phyloP scores from a whole-genome alignment of 1,284 basidiomycete species.

The Cutaneotrichosporon cutaneum region DNA sequence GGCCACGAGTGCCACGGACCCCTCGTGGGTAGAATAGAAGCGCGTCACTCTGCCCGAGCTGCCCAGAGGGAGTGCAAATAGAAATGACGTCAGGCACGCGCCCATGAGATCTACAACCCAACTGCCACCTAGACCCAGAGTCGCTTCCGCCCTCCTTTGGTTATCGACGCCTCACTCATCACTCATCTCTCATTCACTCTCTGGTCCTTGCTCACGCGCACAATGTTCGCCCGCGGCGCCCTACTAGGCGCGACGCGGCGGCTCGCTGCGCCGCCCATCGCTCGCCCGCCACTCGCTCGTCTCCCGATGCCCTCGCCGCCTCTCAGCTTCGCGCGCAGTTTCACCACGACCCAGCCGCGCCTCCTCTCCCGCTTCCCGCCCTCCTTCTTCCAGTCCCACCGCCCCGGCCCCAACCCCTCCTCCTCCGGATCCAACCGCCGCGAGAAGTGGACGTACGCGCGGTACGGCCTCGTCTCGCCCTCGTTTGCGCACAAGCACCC shows the following conservation, averaged over 20 bases:
- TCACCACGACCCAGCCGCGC: neutral
- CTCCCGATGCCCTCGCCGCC: neutral
- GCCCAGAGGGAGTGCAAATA: too few species aligned
- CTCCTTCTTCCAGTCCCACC: constrained; percentile 8
- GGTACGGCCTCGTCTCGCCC: constrained; percentile 2
- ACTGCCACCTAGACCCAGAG: too few species aligned
- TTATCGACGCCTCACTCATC: neutral
- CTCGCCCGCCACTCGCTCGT: neutral
- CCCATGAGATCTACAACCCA: neutral
- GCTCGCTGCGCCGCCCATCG: too few species aligned
- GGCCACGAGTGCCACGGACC: too few species aligned
- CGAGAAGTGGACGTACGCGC: constrained; percentile 4
- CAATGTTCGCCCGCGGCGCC: constrained; percentile 12
- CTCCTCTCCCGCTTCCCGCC: neutral
- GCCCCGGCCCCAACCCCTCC: neutral
- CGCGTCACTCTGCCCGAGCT: neutral
- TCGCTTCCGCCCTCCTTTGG: neutral
- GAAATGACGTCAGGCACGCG: neutral
- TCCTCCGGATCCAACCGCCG: neutral
- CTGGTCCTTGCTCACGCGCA: neutral
- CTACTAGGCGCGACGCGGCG: constrained; percentile 1
- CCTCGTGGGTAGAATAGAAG: too few species aligned
- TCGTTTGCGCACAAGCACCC: constrained; percentile 25
- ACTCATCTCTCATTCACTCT: neutral
- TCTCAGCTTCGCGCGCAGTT: constrained; percentile 5